phyloP scores from a whole-genome alignment of 805 yeast species.

The Cyberlindnera euphorbiae region DNA sequence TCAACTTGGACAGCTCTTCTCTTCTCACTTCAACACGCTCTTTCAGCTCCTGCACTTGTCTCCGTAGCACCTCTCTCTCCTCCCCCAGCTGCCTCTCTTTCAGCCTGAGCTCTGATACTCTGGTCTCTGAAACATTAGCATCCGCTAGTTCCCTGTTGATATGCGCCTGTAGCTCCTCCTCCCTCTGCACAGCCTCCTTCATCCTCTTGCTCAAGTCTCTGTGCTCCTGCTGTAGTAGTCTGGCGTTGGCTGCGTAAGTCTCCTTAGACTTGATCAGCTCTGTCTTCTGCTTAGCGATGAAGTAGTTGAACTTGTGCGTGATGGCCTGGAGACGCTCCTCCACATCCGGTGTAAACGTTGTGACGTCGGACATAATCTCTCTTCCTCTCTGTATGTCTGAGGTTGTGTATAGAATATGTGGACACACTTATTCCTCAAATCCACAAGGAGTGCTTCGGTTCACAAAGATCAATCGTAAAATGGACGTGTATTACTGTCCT shows the following conservation, averaged over 20 bases:
- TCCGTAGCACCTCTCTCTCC: conserved; percentile 26
- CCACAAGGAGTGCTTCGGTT: no score
- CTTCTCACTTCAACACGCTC: conserved; percentile 28
- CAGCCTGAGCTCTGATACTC: conserved; percentile 26
- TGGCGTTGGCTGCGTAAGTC: conserved; percentile 28
- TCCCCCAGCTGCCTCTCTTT: conserved; percentile 33
- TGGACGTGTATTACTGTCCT: no score
- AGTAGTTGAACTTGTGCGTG: conserved; percentile 33
- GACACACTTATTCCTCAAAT: not conserved
- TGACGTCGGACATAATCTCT: conserved; percentile 19
- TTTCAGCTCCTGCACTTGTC: conserved; percentile 31
- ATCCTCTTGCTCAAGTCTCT: conserved; percentile 26
- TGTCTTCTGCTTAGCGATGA: conserved; percentile 31
- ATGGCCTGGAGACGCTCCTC: conserved; percentile 36
- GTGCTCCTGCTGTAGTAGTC: conserved; percentile 30
- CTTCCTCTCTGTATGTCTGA: not conserved
- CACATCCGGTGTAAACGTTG: conserved; percentile 32
- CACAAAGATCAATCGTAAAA: no score
- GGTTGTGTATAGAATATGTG: not conserved
- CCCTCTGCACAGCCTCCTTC: conserved; percentile 8
- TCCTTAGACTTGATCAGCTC: conserved; percentile 32
- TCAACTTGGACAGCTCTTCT: conserved; percentile 30
- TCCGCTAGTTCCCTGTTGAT: conserved; percentile 15
- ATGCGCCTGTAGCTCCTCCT: conserved; percentile 8
- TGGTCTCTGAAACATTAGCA: conserved; percentile 32